Evolutionary conservation across 2,329 filamentous ascomycete genomes (phyloP).

Genomic region (Fusarium algeriense): DNA sequence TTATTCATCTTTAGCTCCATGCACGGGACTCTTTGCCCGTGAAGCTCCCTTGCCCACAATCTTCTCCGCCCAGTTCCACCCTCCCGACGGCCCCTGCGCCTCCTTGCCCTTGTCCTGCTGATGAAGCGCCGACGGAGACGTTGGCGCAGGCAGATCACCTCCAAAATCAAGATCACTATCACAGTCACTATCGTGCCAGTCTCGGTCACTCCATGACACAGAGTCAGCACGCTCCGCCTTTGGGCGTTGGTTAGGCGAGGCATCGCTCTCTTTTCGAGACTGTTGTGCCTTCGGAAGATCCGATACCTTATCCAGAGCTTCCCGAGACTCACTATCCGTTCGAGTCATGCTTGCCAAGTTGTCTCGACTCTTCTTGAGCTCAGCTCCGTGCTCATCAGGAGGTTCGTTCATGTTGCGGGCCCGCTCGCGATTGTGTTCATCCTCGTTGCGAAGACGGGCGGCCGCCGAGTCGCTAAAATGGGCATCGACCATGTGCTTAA

Average conservation of each 20-base stretch:
- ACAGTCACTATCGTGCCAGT: slow-evolving; percentile 44
- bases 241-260: slow-evolving; percentile 24
- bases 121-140: slow-evolving; percentile 25
- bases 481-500: slow-evolving; percentile 93
- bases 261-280: slow-evolving; percentile 40
- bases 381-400: slow-evolving; percentile 73
- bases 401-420: slow-evolving; percentile 70
- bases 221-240: slow-evolving; percentile 61
- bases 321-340: slow-evolving; percentile 49
- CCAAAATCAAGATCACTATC: slow-evolving; percentile 48
- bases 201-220: slow-evolving; percentile 70
- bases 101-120: slow-evolving; percentile 42
- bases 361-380: slow-evolving; percentile 62
- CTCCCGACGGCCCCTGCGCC: slow-evolving; percentile 38
- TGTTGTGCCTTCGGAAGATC: slow-evolving; percentile 55
- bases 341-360: slow-evolving; percentile 30
- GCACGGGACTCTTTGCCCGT: slow-evolving; percentile 49
- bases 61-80: slow-evolving; percentile 68
- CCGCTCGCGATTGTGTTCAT: slow-evolving; percentile 75
- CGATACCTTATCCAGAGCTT: slow-evolving; percentile 60
- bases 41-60: slow-evolving; percentile 61
- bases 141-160: slow-evolving; percentile 34
- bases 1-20: slow-evolving; percentile 26
- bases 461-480: slow-evolving; percentile 83
- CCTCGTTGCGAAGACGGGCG: slow-evolving; percentile 74